phyloP scores from a whole-genome alignment of 768 basidiomycete species.

The Tephrocybe sp. region DNA sequence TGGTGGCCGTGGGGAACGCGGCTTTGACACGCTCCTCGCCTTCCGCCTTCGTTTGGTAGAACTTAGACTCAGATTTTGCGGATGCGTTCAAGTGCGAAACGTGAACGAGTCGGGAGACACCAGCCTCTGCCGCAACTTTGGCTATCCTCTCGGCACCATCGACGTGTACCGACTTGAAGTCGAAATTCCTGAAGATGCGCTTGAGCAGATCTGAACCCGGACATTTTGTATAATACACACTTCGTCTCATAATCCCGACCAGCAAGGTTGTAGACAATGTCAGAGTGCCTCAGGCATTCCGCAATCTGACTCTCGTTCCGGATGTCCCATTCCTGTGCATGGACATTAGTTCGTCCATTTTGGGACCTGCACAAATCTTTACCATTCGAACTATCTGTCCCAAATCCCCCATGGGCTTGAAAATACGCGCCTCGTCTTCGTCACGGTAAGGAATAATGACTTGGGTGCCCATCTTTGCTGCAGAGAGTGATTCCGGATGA shows the following conservation, averaged over 20 bases:
- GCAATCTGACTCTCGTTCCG: constrained; percentile 88
- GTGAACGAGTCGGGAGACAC: constrained; percentile 87
- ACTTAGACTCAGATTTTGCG: constrained; percentile 70
- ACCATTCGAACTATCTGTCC: constrained; percentile 97
- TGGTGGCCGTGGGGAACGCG: constrained; percentile 83
- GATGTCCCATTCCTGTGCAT: constrained; percentile 89
- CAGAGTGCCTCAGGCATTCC: constrained; percentile 92
- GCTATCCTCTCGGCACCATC: constrained; percentile 86
- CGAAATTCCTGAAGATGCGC: constrained; percentile 71
- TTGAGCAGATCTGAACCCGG: too few relatives aligned
- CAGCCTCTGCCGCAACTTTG: constrained; percentile 69
- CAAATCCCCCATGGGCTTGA: constrained; percentile 94
- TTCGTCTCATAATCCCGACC: constrained; percentile 96
- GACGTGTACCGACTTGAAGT: constrained; percentile 78
- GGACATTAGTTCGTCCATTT: constrained; percentile 10
- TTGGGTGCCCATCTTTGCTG: constrained; percentile 90
- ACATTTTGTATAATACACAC: constrained; percentile 41
- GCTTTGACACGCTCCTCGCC: constrained; percentile 87
- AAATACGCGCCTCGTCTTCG: constrained; percentile 85
- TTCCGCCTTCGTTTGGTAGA: constrained; percentile 87
- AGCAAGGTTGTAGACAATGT: constrained; percentile 95
- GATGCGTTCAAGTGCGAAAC: constrained; percentile 95
- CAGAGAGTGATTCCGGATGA: constrained; percentile 7
- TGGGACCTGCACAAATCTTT: constrained; percentile 17
- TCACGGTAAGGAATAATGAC: constrained; percentile 95